Evolutionary conservation across 345 rosid genomes (phyloP).

Genomic region (Chamaenerion angustifolium): DNA sequence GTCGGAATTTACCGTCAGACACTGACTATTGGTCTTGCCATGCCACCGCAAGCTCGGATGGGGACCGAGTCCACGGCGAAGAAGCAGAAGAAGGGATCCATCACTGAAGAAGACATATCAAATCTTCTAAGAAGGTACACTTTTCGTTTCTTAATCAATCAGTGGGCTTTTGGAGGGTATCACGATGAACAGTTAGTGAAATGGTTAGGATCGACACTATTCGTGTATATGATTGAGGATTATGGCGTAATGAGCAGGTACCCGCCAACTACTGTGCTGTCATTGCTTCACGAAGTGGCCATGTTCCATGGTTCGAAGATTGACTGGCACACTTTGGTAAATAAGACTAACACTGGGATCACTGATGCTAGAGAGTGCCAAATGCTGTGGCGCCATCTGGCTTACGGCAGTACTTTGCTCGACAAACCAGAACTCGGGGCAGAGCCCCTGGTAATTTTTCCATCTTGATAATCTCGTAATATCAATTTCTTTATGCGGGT

Average conservation of each 20-base stretch:
- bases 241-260: constrained; percentile 23
- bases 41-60: neutral
- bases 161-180: neutral
- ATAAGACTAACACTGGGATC: constrained; percentile 55
- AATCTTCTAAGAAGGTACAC: constrained; percentile 52
- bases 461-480: neutral
- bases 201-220: neutral
- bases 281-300: constrained; percentile 52
- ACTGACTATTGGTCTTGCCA: no score
- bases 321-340: constrained; percentile 54
- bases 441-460: constrained; percentile 37
- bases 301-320: constrained; percentile 28
- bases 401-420: constrained; percentile 39
- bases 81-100: constrained; percentile 32
- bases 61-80: constrained; percentile 8
- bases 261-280: constrained; percentile 34
- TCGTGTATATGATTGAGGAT: neutral
- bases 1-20: no score
- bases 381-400: constrained; percentile 92
- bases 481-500: no score
- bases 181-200: neutral
- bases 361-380: constrained; percentile 61
- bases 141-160: neutral
- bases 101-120: constrained; percentile 61
- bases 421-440: constrained; percentile 39